Percentiles rank a stretch among this genome's conserved stretches.
Evolutionary conservation across 495 filamentous ascomycete genomes (phyloP).

Genomic region (Xylaria bambusicola): DNA sequence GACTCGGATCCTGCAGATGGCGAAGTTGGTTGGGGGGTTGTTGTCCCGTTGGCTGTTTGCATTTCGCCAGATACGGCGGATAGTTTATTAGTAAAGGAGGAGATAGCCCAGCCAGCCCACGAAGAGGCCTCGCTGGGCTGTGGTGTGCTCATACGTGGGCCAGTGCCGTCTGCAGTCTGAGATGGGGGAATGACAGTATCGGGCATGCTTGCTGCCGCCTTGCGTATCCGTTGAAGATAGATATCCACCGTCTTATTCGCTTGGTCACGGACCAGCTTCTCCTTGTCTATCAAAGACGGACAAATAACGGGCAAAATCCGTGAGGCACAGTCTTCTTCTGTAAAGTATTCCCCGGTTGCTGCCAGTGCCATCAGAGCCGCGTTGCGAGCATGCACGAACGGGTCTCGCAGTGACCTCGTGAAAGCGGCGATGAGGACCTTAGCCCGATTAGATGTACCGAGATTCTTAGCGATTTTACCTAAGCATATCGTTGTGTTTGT

Average conservation of each 20-base stretch:
- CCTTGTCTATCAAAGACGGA: slow-evolving; percentile 78
- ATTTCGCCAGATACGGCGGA: slow-evolving; percentile 84
- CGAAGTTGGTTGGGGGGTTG: slow-evolving; percentile 14
- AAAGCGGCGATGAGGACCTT: slow-evolving; percentile 96
- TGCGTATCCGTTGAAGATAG: slow-evolving; percentile 83
- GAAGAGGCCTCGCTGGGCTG: slow-evolving; percentile 58
- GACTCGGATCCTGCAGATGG: slow-evolving; percentile 23
- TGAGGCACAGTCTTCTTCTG: slow-evolving; percentile 83
- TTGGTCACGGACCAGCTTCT: slow-evolving; percentile 89
- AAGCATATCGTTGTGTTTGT: slow-evolving; percentile 98
- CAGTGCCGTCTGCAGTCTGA: slow-evolving; percentile 48
- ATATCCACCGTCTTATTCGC: slow-evolving; percentile 86
- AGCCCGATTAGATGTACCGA: slow-evolving; percentile 72
- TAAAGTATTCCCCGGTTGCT: slow-evolving; percentile 83
- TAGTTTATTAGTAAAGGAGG: slow-evolving; percentile 96
- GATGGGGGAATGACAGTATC: slow-evolving; percentile 64
- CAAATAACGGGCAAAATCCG: slow-evolving; percentile 82
- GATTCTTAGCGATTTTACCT: slow-evolving; percentile 89
- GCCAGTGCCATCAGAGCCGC: slow-evolving; percentile 82
- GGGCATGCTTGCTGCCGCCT: slow-evolving; percentile 74
- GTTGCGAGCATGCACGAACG: slow-evolving; percentile 89
- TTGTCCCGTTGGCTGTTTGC: slow-evolving; percentile 41
- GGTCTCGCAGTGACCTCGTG: slow-evolving; percentile 82
- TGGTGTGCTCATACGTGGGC: slow-evolving; percentile 73
- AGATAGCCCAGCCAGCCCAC: slow-evolving; percentile 98